Evolutionary conservation across 768 basidiomycete genomes (phyloP).

Genomic region (Auriculariales sp.): DNA sequence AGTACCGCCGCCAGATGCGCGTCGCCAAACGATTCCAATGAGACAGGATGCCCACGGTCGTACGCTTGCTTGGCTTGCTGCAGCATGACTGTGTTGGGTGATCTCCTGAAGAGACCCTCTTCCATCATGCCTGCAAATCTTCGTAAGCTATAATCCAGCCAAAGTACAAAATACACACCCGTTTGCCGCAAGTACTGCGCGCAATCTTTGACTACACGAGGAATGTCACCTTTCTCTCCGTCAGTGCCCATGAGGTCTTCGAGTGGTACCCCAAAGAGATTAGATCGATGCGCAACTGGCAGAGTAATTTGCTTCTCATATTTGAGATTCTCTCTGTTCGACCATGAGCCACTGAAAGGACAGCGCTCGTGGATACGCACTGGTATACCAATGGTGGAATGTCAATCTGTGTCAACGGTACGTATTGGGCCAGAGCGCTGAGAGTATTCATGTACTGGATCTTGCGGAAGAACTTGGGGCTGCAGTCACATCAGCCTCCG

Average conservation of each 20-base stretch:
- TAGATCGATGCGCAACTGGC: slow-evolving; percentile 45
- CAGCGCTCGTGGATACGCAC: slow-evolving; percentile 27
- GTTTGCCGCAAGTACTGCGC: slow-evolving; percentile 55
- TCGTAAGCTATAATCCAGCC: not conserved
- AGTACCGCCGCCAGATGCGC: slow-evolving; percentile 74
- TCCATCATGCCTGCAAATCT: slow-evolving; percentile 35
- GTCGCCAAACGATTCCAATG: slow-evolving; percentile 59
- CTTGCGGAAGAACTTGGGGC: slow-evolving; percentile 85
- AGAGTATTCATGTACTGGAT: slow-evolving; percentile 62
- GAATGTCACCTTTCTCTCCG: slow-evolving; percentile 73
- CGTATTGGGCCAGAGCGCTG: slow-evolving; percentile 58
- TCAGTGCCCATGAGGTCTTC: slow-evolving; percentile 72
- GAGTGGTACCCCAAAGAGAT: slow-evolving; percentile 65
- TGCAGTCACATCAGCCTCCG: slow-evolving; percentile 12
- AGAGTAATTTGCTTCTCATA: slow-evolving; percentile 55
- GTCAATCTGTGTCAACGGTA: slow-evolving; percentile 83
- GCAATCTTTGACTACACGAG: slow-evolving; percentile 63
- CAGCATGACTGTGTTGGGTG: slow-evolving; percentile 53
- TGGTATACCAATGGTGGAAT: slow-evolving; percentile 71
- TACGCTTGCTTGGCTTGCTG: slow-evolving; percentile 72
- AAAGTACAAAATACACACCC: slow-evolving; percentile 17
- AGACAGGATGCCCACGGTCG: slow-evolving; percentile 72
- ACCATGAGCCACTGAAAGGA: slow-evolving; percentile 2
- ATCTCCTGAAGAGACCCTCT: slow-evolving; percentile 75
- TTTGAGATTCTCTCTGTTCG: slow-evolving; percentile 61